Percentiles rank a stretch among this genome's conserved stretches.
Evolutionary conservation across 495 filamentous ascomycete genomes (phyloP).

Genomic region (Penicillium malachiteum): DNA sequence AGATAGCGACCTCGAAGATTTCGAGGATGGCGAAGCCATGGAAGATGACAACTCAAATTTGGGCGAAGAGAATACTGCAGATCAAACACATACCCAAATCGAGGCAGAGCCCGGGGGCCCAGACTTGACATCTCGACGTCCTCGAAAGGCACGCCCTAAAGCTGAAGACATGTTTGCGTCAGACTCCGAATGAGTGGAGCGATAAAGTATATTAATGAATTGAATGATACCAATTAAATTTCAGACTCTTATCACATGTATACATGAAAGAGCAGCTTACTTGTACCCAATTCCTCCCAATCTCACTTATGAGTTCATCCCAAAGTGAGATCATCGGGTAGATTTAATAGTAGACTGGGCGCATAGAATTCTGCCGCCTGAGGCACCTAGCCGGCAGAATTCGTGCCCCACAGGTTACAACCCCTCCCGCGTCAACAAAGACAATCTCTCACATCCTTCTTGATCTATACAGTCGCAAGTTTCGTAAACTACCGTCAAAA

Average conservation of each 20-base stretch:
- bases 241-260: background rate
- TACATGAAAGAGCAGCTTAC: background rate
- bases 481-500: conserved; percentile 40
- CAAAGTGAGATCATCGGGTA: background rate
- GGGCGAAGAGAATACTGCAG: conserved; percentile 4
- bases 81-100: conserved; percentile 17
- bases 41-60: conserved; percentile 23
- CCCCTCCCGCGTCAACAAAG: conserved; percentile 36
- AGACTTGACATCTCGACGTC: conserved; percentile 25
- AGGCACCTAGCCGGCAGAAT: conserved; percentile 26
- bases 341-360: background rate
- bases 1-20: conserved; percentile 51
- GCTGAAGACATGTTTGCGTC: conserved; percentile 95
- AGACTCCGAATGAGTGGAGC: conserved; percentile 40
- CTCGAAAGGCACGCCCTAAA: conserved; percentile 64
- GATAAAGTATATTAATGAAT: conserved; percentile 7
- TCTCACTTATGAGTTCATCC: background rate
- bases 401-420: conserved; percentile 24
- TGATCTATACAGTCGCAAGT: conserved; percentile 7
- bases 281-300: background rate
- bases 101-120: conserved; percentile 14
- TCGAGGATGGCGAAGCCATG: conserved; percentile 37
- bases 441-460: conserved; percentile 18
- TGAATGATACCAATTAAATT: conserved; percentile 15
- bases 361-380: background rate